phyloP scores from a whole-genome alignment of 257 asterid species.

The Solanum neorickii region DNA sequence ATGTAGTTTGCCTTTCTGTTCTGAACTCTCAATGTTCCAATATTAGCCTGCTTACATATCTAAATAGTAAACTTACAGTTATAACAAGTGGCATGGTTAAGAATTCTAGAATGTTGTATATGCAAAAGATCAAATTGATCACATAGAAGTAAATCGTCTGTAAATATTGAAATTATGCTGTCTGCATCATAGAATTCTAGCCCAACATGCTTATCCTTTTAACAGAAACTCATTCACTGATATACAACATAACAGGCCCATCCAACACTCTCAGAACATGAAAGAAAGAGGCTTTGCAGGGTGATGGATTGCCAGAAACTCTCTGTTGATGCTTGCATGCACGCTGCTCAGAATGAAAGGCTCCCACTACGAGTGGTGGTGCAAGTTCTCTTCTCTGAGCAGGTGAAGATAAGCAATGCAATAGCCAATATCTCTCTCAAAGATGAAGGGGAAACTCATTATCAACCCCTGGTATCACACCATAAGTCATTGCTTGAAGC shows the following conservation, averaged over 20 bases:
- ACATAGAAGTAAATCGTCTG: not conserved
- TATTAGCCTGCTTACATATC: too few relatives aligned
- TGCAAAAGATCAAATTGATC: not conserved
- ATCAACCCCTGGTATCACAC: conserved; percentile 55
- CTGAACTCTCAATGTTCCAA: not conserved
- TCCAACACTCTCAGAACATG: conserved; percentile 81
- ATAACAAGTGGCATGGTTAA: too few relatives aligned
- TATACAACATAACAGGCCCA: conserved; percentile 50
- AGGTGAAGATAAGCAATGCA: conserved; percentile 84
- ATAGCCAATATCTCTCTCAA: conserved; percentile 53
- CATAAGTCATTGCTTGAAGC: conserved; percentile 77
- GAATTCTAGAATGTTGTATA: not conserved
- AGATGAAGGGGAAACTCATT: conserved; percentile 48
- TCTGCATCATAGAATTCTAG: not conserved
- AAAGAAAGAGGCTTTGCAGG: conserved; percentile 82
- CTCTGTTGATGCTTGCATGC: conserved; percentile 93
- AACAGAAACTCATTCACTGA: not conserved
- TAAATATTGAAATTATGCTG: not conserved
- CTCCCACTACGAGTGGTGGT: conserved; percentile 86
- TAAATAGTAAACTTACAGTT: too few relatives aligned
- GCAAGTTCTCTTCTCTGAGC: conserved; percentile 91
- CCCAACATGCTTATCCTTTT: not conserved
- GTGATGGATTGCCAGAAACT: conserved; percentile 98
- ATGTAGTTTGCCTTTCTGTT: not conserved
- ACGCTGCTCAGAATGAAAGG: conserved; percentile 89